These are phyloP conservation scores for Kwoniella dendrophila DNA, from an alignment of 768 basidiomycete species.

Conservation along the genomic window DNA sequence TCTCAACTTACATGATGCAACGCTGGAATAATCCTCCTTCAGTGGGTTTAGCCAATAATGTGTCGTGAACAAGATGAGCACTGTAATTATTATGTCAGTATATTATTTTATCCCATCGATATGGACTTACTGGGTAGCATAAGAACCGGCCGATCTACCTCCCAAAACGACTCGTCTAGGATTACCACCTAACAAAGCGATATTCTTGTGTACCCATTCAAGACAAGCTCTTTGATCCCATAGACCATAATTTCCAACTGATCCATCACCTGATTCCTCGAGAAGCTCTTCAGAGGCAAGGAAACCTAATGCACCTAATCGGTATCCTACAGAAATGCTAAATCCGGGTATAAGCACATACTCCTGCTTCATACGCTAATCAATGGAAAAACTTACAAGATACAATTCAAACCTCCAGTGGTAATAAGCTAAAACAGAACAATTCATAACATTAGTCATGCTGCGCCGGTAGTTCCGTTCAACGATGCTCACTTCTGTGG, in stretches of 20 bases:
- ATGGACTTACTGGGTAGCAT: constrained; percentile 18
- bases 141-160: constrained; percentile 25
- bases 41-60: constrained; percentile 6
- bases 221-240: constrained; percentile 24
- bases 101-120: not conserved
- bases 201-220: constrained; percentile 22
- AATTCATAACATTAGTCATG: too few relatives aligned
- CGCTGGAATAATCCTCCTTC: constrained; percentile 12
- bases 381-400: constrained; percentile 13
- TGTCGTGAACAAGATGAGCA: constrained; percentile 10
- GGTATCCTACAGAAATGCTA: constrained; percentile 22
- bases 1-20: constrained; percentile 17
- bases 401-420: constrained; percentile 18
- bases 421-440: constrained; percentile 20
- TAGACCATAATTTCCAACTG: constrained; percentile 27
- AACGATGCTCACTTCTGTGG: constrained; percentile 9
- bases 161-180: constrained; percentile 18
- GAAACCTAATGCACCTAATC: constrained; percentile 23
- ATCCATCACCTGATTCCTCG: constrained; percentile 23
- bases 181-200: constrained; percentile 23
- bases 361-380: too few relatives aligned
- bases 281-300: constrained; percentile 20
- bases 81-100: not conserved
- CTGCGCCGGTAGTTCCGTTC: not conserved
- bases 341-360: too few relatives aligned